Evolutionary conservation across 2,329 filamentous ascomycete species (phyloP).

Genomic region (Neospermospora avenae): DNA sequence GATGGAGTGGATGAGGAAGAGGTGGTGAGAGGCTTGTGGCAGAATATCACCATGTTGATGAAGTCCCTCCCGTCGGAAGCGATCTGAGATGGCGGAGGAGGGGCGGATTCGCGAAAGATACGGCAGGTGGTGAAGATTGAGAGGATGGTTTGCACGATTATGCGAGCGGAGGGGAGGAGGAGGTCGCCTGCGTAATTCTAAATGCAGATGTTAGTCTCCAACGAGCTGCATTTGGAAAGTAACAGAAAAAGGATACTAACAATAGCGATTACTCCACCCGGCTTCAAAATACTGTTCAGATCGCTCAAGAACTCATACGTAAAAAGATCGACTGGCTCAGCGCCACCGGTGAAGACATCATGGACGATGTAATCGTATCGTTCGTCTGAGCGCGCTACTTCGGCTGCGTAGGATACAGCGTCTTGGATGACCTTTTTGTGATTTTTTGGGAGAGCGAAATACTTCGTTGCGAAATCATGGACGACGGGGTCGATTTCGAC

Average conservation of each 20-base stretch:
- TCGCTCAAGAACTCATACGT: constrained; percentile 78
- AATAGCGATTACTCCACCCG: constrained; percentile 82
- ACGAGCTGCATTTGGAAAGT: neutral
- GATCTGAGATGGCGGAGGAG: constrained; percentile 46
- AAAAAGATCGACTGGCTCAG: constrained; percentile 85
- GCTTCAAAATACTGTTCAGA: constrained; percentile 67
- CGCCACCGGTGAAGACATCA: constrained; percentile 95
- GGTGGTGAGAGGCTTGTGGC: constrained; percentile 40
- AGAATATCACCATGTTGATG: constrained; percentile 96
- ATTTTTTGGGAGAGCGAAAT: constrained; percentile 76
- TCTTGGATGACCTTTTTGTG: constrained; percentile 80
- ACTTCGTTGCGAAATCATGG: constrained; percentile 74
- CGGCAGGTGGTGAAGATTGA: constrained; percentile 85
- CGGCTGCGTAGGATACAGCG: constrained; percentile 66
- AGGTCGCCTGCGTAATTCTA: constrained; percentile 96
- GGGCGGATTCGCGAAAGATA: constrained; percentile 76
- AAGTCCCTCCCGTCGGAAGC: constrained; percentile 62
- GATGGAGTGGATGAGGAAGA: constrained; percentile 12
- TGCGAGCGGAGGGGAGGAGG: constrained; percentile 67
- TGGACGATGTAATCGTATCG: constrained; percentile 92
- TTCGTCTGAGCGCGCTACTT: constrained; percentile 39
- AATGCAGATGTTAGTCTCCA: neutral
- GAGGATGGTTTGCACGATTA: constrained; percentile 79
- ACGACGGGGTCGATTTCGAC: constrained; percentile 93
- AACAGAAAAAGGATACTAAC: constrained; percentile 47